Base-by-base conservation (phyloP, 192 early-diverging fungal species). In the Gamsiella multidivaricata region DNA sequence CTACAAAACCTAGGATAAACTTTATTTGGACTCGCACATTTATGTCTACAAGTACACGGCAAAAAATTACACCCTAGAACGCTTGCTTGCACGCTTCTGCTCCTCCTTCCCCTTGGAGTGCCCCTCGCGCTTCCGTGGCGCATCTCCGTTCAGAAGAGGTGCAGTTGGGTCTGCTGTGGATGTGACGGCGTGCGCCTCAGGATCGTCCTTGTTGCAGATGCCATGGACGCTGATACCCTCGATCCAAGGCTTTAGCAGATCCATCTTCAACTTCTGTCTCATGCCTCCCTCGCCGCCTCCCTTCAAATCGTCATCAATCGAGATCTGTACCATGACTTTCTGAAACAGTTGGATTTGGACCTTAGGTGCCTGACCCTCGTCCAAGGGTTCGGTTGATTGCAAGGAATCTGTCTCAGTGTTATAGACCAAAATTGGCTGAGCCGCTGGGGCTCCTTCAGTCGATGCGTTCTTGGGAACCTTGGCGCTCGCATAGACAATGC, bases 301-400 rank as follows among this genome's bases (percentile, higher is more conserved):
- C 43, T 63, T 73, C 34, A 80, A 43, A 67, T 83, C 82, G 65
- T 85, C 79, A 42, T 88, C 81, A 50, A 90, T 84, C 36, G 81
- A 84, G 52, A 96, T 88, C 42, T 88, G 81, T 6, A 98, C 94
- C 42, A 87, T 85, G 12, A 97, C 90, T 74, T 91, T 91, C 68
- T 87, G 80, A 81, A 98, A 98, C 18, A 97, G 79, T 54, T 88
- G 85, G 8, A 97, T 85, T 37, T 64, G 83, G 7, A 86, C 65
- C 25, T 70, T 82, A 17, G 81, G 56, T 11, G 52, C 55, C 37
- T 85, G 83, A 5, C 65, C 69, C 39, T 67, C 63, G n/a, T 45
- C 61, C 2, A 70, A 31, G 10, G 80, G 39, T 4, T 68, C 64
- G 3, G 74, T 78, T 4, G 69, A 76, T 39, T 61, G 76, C 47